Conservation (phyloP, 305 asterid genomes). For the Salvia sclarea region DNA sequence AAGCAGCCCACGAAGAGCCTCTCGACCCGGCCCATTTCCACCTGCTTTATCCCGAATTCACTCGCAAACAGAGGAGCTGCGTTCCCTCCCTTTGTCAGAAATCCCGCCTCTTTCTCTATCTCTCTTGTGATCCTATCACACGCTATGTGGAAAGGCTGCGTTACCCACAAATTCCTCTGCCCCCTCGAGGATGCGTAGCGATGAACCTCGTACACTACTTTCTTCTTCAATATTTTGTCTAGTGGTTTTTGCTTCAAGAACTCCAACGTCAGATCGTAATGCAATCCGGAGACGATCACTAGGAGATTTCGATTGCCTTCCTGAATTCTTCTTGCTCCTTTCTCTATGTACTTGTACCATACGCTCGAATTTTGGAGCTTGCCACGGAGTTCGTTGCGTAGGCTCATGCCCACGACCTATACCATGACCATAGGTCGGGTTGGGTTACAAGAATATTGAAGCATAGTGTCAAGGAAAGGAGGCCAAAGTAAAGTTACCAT, state of each 20-base stretch:
- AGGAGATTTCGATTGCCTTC: slow-evolving; percentile 47
- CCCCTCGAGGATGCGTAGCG: slow-evolving; percentile 48
- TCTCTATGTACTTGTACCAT: slow-evolving; percentile 49
- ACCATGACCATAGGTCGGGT: too few species aligned
- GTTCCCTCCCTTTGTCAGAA: slow-evolving; percentile 42
- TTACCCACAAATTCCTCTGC: slow-evolving; percentile 28
- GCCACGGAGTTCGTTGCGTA: slow-evolving; percentile 73
- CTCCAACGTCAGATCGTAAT: slow-evolving; percentile 44
- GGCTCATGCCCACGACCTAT: slow-evolving; percentile 64
- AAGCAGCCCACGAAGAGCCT: slow-evolving; percentile 46
- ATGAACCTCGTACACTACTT: slow-evolving; percentile 63
- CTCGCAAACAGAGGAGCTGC: slow-evolving; percentile 56
- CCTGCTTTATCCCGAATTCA: slow-evolving; percentile 64
- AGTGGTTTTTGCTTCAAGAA: slow-evolving; percentile 44
- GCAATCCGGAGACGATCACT: slow-evolving; percentile 55
- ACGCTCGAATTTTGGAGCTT: slow-evolving; percentile 41
- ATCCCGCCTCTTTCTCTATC: slow-evolving; percentile 38
- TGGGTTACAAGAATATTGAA: too few species aligned
- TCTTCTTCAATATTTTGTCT: slow-evolving; percentile 30
- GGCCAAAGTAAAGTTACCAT: slow-evolving; percentile 34
- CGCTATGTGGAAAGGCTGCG: slow-evolving; percentile 27
- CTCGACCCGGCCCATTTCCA: slow-evolving; percentile 36
- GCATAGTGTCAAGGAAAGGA: too few species aligned
- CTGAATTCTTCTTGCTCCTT: slow-evolving; percentile 53
- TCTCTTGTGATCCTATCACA: slow-evolving; percentile 37